A percentile compares a stretch with the other conserved stretches of the same genome.
Conservation (phyloP, 768 basidiomycete species). For the Mycena polygramma region DNA sequence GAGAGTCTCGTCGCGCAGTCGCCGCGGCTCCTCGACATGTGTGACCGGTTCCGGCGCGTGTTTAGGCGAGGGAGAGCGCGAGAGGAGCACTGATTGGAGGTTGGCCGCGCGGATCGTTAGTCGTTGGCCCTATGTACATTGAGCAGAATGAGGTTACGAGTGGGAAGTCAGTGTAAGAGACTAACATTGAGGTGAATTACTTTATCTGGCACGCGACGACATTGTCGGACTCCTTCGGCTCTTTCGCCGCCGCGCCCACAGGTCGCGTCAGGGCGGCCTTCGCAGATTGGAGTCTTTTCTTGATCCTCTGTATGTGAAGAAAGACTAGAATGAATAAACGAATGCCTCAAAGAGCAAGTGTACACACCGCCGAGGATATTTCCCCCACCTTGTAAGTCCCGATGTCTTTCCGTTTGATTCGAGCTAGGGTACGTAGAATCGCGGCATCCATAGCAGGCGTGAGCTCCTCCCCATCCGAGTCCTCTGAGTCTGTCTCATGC, state of each 20-base stretch:
- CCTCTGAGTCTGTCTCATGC: slow-evolving; percentile 80
- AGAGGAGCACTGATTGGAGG: slow-evolving; percentile 72
- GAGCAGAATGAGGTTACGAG: no score
- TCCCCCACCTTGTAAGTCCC: slow-evolving; percentile 81
- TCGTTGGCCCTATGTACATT: slow-evolving; percentile 68
- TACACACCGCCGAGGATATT: slow-evolving; percentile 84
- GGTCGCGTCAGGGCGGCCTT: slow-evolving; percentile 46
- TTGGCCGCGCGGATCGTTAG: slow-evolving; percentile 82
- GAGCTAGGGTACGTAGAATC: slow-evolving; percentile 89
- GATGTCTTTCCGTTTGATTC: slow-evolving; percentile 87
- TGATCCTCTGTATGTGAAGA: no score
- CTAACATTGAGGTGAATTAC: no score
- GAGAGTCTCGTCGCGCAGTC: slow-evolving; percentile 85
- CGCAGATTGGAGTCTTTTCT: slow-evolving; percentile 56
- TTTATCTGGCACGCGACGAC: no score
- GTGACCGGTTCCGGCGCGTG: slow-evolving; percentile 60
- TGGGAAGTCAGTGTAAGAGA: no score
- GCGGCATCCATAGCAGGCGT: slow-evolving; percentile 95
- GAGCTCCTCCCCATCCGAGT: slow-evolving; percentile 94
- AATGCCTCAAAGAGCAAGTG: neutral
- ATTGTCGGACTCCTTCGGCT: slow-evolving; percentile 60
- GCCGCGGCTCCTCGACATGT: slow-evolving; percentile 82
- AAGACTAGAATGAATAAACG: slow-evolving; percentile 10
- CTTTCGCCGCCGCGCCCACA: slow-evolving; percentile 42
- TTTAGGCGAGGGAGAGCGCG: slow-evolving; percentile 71